phyloP scores from a whole-genome alignment of 352 stramenopile genomes.

The Globisporangium nunn region DNA sequence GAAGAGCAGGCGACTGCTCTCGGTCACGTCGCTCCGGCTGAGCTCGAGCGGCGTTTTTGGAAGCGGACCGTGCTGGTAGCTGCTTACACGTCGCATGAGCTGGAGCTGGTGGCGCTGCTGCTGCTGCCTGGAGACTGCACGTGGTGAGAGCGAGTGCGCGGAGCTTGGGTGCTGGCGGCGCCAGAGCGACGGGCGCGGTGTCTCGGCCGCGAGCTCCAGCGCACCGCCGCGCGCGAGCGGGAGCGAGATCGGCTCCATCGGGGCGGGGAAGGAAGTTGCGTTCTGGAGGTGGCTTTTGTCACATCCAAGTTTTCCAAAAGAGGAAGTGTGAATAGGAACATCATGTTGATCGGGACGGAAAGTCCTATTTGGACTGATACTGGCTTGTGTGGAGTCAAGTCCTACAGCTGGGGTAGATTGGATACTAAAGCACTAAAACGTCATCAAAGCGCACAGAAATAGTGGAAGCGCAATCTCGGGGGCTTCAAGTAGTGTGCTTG shows the following conservation, averaged over 20 bases:
- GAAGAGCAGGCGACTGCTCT: slow-evolving; percentile 10
- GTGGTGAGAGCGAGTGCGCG: slow-evolving; percentile 34
- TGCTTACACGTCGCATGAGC: slow-evolving; percentile 52
- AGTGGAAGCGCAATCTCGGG: too few relatives aligned
- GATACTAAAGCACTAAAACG: too few relatives aligned
- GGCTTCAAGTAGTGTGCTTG: too few relatives aligned
- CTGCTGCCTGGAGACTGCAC: slow-evolving; percentile 12
- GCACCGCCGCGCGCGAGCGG: slow-evolving; percentile 37
- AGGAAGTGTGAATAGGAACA: too few relatives aligned
- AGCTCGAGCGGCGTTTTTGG: neutral
- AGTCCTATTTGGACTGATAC: too few relatives aligned
- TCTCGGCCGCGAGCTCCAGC: slow-evolving; percentile 29
- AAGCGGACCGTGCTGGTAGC: slow-evolving; percentile 33
- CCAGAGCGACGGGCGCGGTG: slow-evolving; percentile 2
- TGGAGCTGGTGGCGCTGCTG: slow-evolving; percentile 10
- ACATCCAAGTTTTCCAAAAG: too few relatives aligned
- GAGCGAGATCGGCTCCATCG: slow-evolving; percentile 44
- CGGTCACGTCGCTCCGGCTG: neutral
- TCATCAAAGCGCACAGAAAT: too few relatives aligned
- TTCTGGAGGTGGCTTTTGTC: neutral
- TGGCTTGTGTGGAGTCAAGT: too few relatives aligned
- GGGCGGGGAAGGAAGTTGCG: neutral
- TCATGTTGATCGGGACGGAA: too few relatives aligned
- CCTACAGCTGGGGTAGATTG: too few relatives aligned
- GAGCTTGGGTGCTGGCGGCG: slow-evolving; percentile 29